These are phyloP conservation scores for Boletus edulis DNA, from an alignment of 768 basidiomycete species.

Conservation along the genomic window DNA sequence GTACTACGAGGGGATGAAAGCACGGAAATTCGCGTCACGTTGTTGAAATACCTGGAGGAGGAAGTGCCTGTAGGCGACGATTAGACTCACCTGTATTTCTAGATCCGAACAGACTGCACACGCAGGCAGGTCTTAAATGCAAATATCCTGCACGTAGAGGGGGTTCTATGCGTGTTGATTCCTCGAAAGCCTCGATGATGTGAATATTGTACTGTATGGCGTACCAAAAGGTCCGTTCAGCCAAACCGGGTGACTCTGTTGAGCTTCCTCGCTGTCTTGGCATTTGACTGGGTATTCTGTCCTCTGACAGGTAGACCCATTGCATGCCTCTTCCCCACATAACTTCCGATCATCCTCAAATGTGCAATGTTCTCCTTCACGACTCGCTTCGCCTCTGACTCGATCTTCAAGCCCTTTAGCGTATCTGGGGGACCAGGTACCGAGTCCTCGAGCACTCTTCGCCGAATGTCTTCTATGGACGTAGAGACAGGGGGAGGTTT, in stretches of 20 bases:
- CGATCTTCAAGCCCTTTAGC: slow-evolving; percentile 75
- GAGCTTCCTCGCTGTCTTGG: slow-evolving; percentile 85
- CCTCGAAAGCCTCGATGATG: neutral
- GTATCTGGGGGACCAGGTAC: slow-evolving; percentile 50
- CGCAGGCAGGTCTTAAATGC: slow-evolving; percentile 2
- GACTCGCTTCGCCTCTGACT: slow-evolving; percentile 79
- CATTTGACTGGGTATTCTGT: slow-evolving; percentile 90
- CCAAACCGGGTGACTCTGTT: slow-evolving; percentile 74
- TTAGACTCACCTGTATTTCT: slow-evolving; percentile 39
- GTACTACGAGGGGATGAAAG: slow-evolving; percentile 89
- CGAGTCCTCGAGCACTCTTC: slow-evolving; percentile 30
- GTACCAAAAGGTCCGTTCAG: slow-evolving; percentile 18
- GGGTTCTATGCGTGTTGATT: neutral
- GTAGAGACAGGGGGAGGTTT: slow-evolving; percentile 44
- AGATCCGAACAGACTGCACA: slow-evolving; percentile 1
- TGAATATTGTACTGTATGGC: slow-evolving; percentile 12
- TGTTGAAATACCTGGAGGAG: slow-evolving; percentile 92
- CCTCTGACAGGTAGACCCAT: slow-evolving; percentile 93
- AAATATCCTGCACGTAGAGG: neutral
- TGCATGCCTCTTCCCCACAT: slow-evolving; percentile 89
- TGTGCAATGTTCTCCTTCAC: slow-evolving; percentile 91
- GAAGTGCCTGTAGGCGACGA: slow-evolving; percentile 94
- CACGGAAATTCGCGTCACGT: slow-evolving; percentile 88
- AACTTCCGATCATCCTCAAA: slow-evolving; percentile 91
- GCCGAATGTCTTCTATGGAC: slow-evolving; percentile 29